Evolutionary conservation across 805 yeast species (phyloP), one percentile per base, ranked within the genome.

Genomic region (Ascoidea tarda): DNA sequence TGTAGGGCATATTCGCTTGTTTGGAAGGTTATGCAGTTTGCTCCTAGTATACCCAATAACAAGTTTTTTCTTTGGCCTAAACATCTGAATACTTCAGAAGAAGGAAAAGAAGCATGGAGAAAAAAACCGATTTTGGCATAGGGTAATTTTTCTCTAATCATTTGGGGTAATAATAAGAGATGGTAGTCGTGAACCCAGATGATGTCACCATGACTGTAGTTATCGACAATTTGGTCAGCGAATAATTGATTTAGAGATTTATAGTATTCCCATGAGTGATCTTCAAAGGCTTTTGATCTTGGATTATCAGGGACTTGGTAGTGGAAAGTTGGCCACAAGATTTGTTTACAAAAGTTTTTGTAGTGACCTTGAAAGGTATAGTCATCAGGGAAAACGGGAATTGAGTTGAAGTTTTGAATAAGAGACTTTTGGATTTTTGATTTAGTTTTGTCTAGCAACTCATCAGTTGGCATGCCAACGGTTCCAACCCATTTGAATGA

Each of bases 291-390:
- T 65, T 89, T 89, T 1, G 95, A 82, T 59, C 85, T 87, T 51
- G 96, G 95, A 62, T 90, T 83, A 66, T 93, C 98, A 0, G 98
- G 98, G 46, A 91, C 87, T 66, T 91, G 96, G 64, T 93, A 93
- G 52, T 81, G 87, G 57, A 93, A 75, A 1, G 96, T 87, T 38
- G 99, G 99, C 98, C 98, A 93, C 56, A 93, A 70, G 46, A 93
- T 87, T 62, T 90, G 95, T 66, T 93, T 93, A 66, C 97, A 91
- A 65, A 85, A 93, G 51, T 87, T 86, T 54, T 80, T 81, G 66
- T 93, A 93, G 63, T 90, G 96, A 21, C 97, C 97, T 61, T 84
- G 85, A 60, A 88, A 87, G 0, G 88, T 81, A 33, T 78, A 67
- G 66, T 93, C 98, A 58, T 78, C 78, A 2, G 91, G 81, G 54